phyloP scores from a whole-genome alignment of 768 basidiomycete species.

The Lentinula guzmanii region DNA sequence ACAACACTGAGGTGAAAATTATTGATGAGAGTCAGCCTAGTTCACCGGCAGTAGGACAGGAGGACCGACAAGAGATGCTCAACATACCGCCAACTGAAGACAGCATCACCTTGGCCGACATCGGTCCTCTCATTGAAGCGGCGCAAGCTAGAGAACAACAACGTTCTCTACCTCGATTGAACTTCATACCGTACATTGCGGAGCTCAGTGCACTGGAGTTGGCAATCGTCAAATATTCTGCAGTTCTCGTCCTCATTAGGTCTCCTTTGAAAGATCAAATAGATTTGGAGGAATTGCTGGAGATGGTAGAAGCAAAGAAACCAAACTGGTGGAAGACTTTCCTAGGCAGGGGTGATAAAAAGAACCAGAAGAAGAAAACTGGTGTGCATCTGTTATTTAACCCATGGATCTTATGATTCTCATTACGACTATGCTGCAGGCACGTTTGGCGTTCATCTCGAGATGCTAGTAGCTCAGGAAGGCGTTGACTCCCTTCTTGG shows the following conservation, averaged over 20 bases:
- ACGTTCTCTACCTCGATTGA: conserved; percentile 74
- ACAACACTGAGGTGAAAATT: conserved; percentile 84
- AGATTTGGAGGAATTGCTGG: conserved; percentile 89
- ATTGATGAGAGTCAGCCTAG: conserved; percentile 75
- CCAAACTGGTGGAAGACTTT: conserved; percentile 93
- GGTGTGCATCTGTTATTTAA: conserved; percentile 34
- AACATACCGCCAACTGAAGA: conserved; percentile 48
- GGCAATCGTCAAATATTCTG: conserved; percentile 88
- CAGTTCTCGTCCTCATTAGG: conserved; percentile 72
- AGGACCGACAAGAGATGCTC: conserved; percentile 32
- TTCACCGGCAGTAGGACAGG: conserved; percentile 53
- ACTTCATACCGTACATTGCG: conserved; percentile 75
- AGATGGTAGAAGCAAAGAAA: conserved; percentile 90
- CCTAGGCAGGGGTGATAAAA: conserved; percentile 77
- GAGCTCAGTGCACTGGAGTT: conserved; percentile 81
- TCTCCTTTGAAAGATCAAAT: conserved; percentile 77
- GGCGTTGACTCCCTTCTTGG: conserved; percentile 95
- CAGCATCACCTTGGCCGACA: conserved; percentile 88
- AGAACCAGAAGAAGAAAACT: conserved; percentile 89
- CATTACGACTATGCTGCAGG: conserved; percentile 37
- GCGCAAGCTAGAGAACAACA: conserved; percentile 88
- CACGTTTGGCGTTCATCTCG: conserved; percentile 90
- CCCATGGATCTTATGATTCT: neutral
- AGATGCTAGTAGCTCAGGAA: conserved; percentile 87
- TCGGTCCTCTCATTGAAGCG: conserved; percentile 87